Evolutionary conservation across 2,329 filamentous ascomycete genomes (phyloP).

Genomic region (Arthrinium phaeospermum): DNA sequence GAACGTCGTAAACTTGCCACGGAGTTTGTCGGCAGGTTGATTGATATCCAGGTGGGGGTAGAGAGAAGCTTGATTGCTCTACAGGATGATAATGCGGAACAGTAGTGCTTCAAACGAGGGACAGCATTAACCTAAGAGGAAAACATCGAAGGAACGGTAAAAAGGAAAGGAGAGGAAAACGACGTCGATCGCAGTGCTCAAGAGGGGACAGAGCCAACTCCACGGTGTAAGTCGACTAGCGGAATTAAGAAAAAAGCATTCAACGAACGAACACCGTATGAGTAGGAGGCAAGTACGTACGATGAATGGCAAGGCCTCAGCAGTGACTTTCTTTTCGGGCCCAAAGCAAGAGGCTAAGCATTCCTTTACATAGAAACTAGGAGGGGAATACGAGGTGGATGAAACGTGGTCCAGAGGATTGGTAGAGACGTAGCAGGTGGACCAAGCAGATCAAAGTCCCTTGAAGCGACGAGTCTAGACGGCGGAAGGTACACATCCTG

Average conservation of each 20-base stretch:
- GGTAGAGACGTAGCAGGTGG: conserved; percentile 13
- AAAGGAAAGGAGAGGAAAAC: conserved; percentile 8
- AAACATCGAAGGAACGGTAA: neutral
- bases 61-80: neutral
- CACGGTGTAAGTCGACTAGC: neutral
- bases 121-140: neutral
- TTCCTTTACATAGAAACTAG: conserved; percentile 14
- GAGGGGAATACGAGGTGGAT: conserved; percentile 1
- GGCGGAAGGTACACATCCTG: conserved; percentile 1
- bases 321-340: neutral
- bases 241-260: neutral
- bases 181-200: neutral
- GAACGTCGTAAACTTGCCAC: neutral
- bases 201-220: neutral
- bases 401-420: conserved; percentile 14
- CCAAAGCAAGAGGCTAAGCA: neutral
- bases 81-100: neutral
- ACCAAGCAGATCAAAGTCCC: neutral
- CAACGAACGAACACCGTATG: conserved; percentile 6
- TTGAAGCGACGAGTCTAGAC: conserved; percentile 5
- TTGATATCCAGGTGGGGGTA: neutral
- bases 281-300: neutral
- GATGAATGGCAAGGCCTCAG: neutral
- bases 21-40: neutral
- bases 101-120: neutral